phyloP scores from a whole-genome alignment of 805 yeast species.

The Ogataea polymorpha region DNA sequence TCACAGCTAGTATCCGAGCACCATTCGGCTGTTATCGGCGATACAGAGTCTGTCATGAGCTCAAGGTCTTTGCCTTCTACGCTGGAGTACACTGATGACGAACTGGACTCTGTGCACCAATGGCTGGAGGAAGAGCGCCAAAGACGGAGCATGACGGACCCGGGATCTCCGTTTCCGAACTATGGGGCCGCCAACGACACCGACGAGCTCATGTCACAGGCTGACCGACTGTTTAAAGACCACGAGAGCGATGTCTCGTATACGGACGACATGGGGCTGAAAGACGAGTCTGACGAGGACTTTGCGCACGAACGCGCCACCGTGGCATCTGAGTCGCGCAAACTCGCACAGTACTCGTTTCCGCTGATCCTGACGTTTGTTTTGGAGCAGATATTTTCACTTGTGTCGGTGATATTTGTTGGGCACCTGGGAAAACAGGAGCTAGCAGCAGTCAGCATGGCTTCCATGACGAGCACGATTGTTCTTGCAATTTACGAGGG shows the following conservation, averaged over 20 bases:
- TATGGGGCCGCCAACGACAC: conserved; percentile 24
- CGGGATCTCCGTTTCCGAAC: conserved; percentile 10
- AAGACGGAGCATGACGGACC: conserved; percentile 26
- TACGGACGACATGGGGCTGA: conserved; percentile 10
- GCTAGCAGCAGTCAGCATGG: conserved; percentile 72
- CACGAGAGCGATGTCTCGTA: conserved; percentile 16
- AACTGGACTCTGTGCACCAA: conserved; percentile 30
- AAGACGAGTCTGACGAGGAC: conserved; percentile 30
- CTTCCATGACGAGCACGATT: conserved; percentile 78
- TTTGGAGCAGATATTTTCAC: conserved; percentile 55
- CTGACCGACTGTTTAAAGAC: conserved; percentile 26
- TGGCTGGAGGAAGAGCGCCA: conserved; percentile 38
- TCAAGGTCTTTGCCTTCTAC: conserved; percentile 37
- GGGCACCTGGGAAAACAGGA: conserved; percentile 71
- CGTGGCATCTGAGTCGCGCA: conserved; percentile 28
- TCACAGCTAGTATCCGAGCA: conserved; percentile 28
- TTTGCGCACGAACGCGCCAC: conserved; percentile 30
- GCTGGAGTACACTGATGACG: conserved; percentile 33
- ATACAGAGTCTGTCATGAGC: conserved; percentile 32
- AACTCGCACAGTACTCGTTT: conserved; percentile 40
- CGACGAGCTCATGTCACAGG: conserved; percentile 24
- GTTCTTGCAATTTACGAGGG: conserved; percentile 74
- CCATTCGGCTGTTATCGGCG: conserved; percentile 21
- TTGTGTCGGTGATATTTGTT: conserved; percentile 76
- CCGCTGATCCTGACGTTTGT: conserved; percentile 68